These are phyloP conservation scores for Tritrichomonas musculus DNA, from an alignment of 208 protist species.

Conservation along the genomic window DNA sequence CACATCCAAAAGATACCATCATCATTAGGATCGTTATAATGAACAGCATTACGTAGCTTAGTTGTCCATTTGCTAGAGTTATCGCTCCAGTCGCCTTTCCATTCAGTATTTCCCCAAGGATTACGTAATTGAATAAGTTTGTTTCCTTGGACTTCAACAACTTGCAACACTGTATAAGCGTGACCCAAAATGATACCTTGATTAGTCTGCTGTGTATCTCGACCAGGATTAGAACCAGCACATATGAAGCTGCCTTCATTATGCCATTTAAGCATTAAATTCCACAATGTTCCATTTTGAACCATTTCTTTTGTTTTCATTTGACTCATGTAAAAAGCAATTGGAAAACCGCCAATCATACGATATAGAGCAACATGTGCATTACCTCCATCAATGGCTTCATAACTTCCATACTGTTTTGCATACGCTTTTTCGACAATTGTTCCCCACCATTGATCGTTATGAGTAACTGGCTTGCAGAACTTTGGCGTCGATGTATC, in stretches of 20 bases:
- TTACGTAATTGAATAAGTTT: constrained; percentile 10
- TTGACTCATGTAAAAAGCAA: neutral
- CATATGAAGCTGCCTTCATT: neutral
- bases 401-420: neutral
- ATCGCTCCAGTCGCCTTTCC: constrained; percentile 29
- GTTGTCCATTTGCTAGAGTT: neutral
- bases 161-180: neutral
- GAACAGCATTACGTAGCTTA: neutral
- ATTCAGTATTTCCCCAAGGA: constrained; percentile 23
- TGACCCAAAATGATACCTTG: neutral
- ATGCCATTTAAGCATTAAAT: neutral
- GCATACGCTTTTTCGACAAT: neutral
- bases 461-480: neutral
- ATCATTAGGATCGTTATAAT: neutral
- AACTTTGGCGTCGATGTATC: neutral
- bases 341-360: neutral
- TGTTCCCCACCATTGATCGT: neutral
- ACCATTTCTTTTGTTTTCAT: neutral
- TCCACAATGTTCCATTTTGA: neutral
- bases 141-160: neutral
- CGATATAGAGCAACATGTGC: neutral
- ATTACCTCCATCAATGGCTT: neutral
- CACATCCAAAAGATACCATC: constrained; percentile 13
- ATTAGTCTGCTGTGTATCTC: neutral
- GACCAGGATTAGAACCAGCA: neutral